Evolutionary conservation across 352 stramenopile species (phyloP).

Genomic region (Elongisporangium anandrum): DNA sequence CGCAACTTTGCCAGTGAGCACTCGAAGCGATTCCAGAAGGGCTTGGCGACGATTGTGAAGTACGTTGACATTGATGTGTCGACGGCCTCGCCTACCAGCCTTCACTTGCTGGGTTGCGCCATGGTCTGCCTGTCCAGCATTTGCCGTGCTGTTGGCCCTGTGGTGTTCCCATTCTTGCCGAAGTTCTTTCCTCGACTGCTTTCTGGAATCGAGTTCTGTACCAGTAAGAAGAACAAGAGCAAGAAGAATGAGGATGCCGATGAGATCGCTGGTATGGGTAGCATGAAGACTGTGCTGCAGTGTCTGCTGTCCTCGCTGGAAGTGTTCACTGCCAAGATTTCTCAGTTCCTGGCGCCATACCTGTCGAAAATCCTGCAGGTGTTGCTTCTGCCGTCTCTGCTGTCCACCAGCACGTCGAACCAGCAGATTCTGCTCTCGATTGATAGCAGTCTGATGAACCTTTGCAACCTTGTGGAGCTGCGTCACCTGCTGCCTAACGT

Average conservation of each 20-base stretch:
- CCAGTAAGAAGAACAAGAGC: slow-evolving; percentile 9
- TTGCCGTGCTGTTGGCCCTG: slow-evolving; percentile 52
- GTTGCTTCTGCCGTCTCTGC: slow-evolving; percentile 48
- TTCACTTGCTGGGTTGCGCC: slow-evolving; percentile 77
- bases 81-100: slow-evolving; percentile 37
- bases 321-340: slow-evolving; percentile 80
- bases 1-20: slow-evolving; percentile 74
- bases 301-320: slow-evolving; percentile 72
- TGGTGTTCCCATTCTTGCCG: slow-evolving; percentile 77
- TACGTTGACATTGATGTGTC: slow-evolving; percentile 57
- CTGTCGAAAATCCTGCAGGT: slow-evolving; percentile 55
- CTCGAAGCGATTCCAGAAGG: slow-evolving; percentile 66
- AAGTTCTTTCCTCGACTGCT: slow-evolving; percentile 83
- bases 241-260: slow-evolving; percentile 15
- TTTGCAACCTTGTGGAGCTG: slow-evolving; percentile 69
- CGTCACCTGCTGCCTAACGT: slow-evolving; percentile 70
- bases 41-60: slow-evolving; percentile 71
- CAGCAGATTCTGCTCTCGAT: slow-evolving; percentile 46
- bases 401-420: slow-evolving; percentile 23
- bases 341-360: slow-evolving; percentile 80
- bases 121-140: slow-evolving; percentile 83
- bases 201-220: slow-evolving; percentile 52
- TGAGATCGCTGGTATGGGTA: slow-evolving; percentile 13
- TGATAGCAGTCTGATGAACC: slow-evolving; percentile 57
- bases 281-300: slow-evolving; percentile 57